These are phyloP conservation scores for Candida sanyaensis DNA, from an alignment of 1,139 yeast genomes.

Conservation along the genomic window DNA sequence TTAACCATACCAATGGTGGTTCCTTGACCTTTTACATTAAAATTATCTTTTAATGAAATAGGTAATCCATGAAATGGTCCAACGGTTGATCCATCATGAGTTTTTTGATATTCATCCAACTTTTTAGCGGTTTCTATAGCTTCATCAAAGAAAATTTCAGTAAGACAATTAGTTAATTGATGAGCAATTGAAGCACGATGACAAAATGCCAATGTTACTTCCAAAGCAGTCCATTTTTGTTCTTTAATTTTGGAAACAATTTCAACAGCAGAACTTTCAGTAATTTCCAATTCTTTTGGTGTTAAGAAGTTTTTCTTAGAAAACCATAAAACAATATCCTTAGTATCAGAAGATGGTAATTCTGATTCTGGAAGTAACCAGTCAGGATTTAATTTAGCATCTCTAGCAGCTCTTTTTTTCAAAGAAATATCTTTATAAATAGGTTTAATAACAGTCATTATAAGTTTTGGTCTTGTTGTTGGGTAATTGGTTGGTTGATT, in stretches of 20 bases:
- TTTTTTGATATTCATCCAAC: constrained; percentile 41
- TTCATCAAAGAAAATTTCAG: constrained; percentile 34
- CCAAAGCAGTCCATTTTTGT: constrained; percentile 40
- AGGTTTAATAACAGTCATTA: constrained; percentile 10
- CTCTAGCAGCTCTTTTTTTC: constrained; percentile 34
- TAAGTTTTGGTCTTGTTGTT: not conserved
- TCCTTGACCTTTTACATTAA: constrained; percentile 56
- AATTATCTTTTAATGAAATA: constrained; percentile 72
- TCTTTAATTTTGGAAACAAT: constrained; percentile 36
- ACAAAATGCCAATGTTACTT: constrained; percentile 51
- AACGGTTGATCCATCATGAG: constrained; percentile 52
- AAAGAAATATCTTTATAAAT: constrained; percentile 34
- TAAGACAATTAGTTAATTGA: constrained; percentile 36
- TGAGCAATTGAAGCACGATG: constrained; percentile 47
- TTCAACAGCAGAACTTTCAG: constrained; percentile 41
- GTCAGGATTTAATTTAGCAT: constrained; percentile 34
- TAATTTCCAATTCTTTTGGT: constrained; percentile 45
- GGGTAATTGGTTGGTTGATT: not conserved
- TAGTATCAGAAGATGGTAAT: constrained; percentile 27
- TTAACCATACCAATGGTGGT: constrained; percentile 57
- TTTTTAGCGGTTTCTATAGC: constrained; percentile 34
- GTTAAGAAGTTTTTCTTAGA: constrained; percentile 35
- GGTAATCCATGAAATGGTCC: constrained; percentile 84
- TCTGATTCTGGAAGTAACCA: constrained; percentile 40
- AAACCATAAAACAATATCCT: constrained; percentile 29